Evolutionary conservation across 163 green algal species (phyloP), one percentile per base, ranked within the genome.

Genomic region (Picocystis sp.): DNA sequence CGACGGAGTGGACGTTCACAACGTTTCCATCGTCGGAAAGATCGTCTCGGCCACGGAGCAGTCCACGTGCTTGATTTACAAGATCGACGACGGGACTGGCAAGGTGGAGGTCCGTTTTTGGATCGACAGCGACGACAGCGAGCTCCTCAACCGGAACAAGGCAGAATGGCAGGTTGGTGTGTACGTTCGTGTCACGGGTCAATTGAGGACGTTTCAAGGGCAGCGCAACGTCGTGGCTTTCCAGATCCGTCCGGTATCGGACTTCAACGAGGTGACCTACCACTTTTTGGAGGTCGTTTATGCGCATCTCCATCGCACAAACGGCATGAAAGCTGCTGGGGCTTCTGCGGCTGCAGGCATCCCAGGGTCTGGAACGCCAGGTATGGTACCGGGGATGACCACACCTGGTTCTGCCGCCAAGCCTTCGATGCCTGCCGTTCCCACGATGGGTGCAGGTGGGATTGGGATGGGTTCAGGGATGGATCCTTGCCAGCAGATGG

Each of bases 201-300:
- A 86, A 56, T 14, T 91, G 2, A 61, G 60, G 23, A 49, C 33
- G 17, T 81, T 80, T 45, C 58, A 72, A 10, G 45, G 57, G 47
- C 57, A 65, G 43, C 56, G 42, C 23, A 61, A 55, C 41, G 62
- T 89, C 17, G 53, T 74, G n/a, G 76, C 74, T 24, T 89, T 75
- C 60, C 76, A 58, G 34, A 61, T 92, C 17, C 70, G 77, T n/a
- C 64, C 65, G 3, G 62, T 93, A 11, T 70, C 61, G 17, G 80
- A 93, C 64, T 74, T 74, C 70, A 92, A 92, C 61, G 83, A 93
- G 76, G 65, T 92, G 13, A 88, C 80, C 3, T 89, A 84, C 67
- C 82, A 93, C 64, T 56, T 74, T 17, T 56, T 88, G 56, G 75
- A 88, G 50, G 60, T 42, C 50, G 68, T 92, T 49, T 87, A 87